Conservation (phyloP, 257 asterid genomes). For the Agastache rugosa region DNA sequence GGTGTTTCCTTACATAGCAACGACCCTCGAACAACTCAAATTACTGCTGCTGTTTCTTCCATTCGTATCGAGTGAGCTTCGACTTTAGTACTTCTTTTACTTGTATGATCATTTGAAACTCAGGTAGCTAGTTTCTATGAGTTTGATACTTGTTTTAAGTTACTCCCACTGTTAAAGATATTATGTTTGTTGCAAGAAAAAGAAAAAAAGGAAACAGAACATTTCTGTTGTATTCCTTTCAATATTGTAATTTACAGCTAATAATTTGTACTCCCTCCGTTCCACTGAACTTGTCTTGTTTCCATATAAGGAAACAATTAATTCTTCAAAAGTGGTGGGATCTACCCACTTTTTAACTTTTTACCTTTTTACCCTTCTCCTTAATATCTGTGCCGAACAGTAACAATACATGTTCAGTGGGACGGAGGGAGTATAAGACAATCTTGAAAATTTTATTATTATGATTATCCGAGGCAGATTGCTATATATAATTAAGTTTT, state of each 20-base stretch:
- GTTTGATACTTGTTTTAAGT: not conserved
- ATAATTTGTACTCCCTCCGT: too few species aligned
- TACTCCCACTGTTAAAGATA: constrained; percentile 13
- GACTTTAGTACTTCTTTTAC: not conserved
- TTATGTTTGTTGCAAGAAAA: constrained; percentile 12
- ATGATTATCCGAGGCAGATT: not conserved
- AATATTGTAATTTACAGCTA: not conserved
- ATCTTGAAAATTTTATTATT: not conserved
- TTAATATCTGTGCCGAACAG: too few species aligned
- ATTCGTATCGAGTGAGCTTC: constrained; percentile 53
- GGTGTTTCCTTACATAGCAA: constrained; percentile 74
- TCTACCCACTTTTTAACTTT: too few species aligned
- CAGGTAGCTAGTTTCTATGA: constrained; percentile 2
- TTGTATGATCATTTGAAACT: not conserved
- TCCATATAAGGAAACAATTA: too few species aligned
- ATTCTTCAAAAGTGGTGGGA: too few species aligned
- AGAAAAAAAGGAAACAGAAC: constrained; percentile 20
- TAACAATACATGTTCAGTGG: too few species aligned
- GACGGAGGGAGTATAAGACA: too few species aligned
- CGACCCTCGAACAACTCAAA: constrained; percentile 70
- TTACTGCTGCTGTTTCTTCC: constrained; percentile 63
- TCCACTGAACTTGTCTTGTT: too few species aligned
- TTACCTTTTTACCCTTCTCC: too few species aligned
- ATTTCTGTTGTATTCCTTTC: constrained; percentile 25
- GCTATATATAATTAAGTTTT: too few species aligned